Evolutionary conservation across 2,329 filamentous ascomycete species (phyloP).

Genomic region (Pseudocercospora macadamiae): DNA sequence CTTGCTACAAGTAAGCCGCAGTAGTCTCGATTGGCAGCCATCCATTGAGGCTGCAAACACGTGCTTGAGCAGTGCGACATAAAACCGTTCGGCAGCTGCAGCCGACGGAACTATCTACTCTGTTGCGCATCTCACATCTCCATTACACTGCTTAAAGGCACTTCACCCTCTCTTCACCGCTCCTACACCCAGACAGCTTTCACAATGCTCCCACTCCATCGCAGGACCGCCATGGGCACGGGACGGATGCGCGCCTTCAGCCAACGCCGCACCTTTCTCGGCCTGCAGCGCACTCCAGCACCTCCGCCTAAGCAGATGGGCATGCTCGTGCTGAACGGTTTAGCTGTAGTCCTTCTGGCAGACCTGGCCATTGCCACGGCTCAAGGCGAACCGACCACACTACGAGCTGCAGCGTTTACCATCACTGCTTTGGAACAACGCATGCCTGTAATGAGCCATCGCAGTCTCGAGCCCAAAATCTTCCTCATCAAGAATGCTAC

Average conservation of each 20-base stretch:
- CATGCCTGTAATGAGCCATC: neutral
- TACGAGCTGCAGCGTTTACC: constrained; percentile 30
- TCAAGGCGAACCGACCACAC: constrained; percentile 27
- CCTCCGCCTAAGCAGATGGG: constrained; percentile 36
- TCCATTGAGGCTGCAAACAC: too few relatives aligned
- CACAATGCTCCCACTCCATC: neutral
- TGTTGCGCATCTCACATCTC: too few relatives aligned
- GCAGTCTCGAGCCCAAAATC: too few relatives aligned
- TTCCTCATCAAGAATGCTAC: too few relatives aligned
- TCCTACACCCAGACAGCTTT: neutral
- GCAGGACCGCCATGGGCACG: neutral
- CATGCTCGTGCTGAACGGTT: constrained; percentile 39
- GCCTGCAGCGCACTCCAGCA: constrained; percentile 35
- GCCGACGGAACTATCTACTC: too few relatives aligned
- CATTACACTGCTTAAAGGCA: too few relatives aligned
- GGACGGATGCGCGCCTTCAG: neutral
- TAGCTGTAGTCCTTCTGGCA: constrained; percentile 37
- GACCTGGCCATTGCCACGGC: constrained; percentile 33
- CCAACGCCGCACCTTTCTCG: constrained; percentile 36
- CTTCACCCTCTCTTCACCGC: neutral
- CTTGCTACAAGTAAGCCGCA: too few relatives aligned
- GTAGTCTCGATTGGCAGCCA: too few relatives aligned
- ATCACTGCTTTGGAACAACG: neutral
- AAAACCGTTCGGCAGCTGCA: neutral
- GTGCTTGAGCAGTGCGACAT: too few relatives aligned